Conservation (phyloP, 2,329 filamentous ascomycete species). For the Zymoseptoria passerinii region DNA sequence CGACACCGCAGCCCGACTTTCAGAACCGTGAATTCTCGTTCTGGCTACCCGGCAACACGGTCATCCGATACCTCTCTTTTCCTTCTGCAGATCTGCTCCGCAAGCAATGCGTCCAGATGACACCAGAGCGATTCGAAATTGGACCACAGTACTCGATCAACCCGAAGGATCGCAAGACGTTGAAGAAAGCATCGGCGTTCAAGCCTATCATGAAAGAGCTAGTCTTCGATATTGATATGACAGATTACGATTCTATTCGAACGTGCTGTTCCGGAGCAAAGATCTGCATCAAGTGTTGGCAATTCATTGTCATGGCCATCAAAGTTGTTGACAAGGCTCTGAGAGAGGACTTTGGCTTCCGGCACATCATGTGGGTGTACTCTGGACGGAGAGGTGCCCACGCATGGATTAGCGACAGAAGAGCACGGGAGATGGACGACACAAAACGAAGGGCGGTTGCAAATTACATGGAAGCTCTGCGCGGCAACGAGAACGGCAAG, state of each 20-base stretch:
- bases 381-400: constrained; percentile 93
- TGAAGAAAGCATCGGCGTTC: constrained; percentile 74
- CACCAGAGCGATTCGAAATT: constrained; percentile 94
- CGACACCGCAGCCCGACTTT: constrained; percentile 79
- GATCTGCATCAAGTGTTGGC: constrained; percentile 92
- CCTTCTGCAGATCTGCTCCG: constrained; percentile 64
- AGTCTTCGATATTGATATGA: constrained; percentile 99
- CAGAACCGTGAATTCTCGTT: constrained; percentile 92
- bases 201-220: constrained; percentile 84
- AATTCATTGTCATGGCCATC: constrained; percentile 96
- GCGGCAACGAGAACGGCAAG: constrained; percentile 73
- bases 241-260: constrained; percentile 93
- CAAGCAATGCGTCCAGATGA: constrained; percentile 80
- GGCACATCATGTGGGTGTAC: constrained; percentile 97
- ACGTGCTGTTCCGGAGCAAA: constrained; percentile 91
- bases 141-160: constrained; percentile 95
- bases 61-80: constrained; percentile 84
- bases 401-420: constrained; percentile 94
- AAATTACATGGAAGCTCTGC: constrained; percentile 83
- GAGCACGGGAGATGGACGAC: constrained; percentile 76
- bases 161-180: constrained; percentile 81
- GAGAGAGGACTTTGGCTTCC: constrained; percentile 90
- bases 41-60: constrained; percentile 84
- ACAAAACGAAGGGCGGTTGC: constrained; percentile 76
- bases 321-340: constrained; percentile 83